Percentiles rank a stretch among this genome's conserved stretches.
Evolutionary conservation across 257 asterid genomes (phyloP).

Genomic region (Solanum arcanum): DNA sequence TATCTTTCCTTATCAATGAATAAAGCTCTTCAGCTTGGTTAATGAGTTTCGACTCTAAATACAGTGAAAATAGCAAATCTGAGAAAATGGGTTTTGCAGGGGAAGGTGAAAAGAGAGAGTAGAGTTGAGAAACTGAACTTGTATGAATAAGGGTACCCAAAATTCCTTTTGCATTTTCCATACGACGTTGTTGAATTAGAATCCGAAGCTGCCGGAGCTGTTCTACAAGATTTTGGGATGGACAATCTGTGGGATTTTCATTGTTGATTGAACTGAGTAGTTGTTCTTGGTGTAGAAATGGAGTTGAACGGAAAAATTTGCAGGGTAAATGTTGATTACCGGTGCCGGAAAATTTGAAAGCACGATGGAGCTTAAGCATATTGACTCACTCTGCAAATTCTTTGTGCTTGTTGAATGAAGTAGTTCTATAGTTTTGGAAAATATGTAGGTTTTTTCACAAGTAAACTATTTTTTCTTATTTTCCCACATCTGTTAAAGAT

Average conservation of each 20-base stretch:
- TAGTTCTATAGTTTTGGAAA: background rate
- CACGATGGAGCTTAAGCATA: background rate
- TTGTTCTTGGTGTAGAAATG: background rate
- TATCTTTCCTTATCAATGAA: slow-evolving; percentile 31
- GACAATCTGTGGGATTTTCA: background rate
- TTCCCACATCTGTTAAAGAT: no score
- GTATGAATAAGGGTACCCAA: slow-evolving; percentile 24
- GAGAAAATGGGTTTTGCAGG: slow-evolving; percentile 27
- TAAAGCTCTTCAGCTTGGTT: slow-evolving; percentile 46
- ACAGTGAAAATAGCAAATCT: slow-evolving; percentile 37
- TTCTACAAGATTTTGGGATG: slow-evolving; percentile 15
- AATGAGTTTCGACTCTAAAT: slow-evolving; percentile 44
- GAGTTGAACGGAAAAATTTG: background rate
- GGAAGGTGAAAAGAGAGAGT: slow-evolving; percentile 23
- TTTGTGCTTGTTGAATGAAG: background rate
- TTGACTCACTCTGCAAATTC: background rate
- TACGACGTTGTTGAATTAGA: slow-evolving; percentile 40
- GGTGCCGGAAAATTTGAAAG: background rate
- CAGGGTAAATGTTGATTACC: background rate
- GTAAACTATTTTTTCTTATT: no score
- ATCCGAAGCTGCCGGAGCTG: slow-evolving; percentile 37
- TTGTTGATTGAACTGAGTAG: background rate
- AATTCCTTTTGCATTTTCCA: slow-evolving; percentile 38
- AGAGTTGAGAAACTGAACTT: slow-evolving; percentile 43
- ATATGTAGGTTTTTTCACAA: background rate